These are phyloP conservation scores for Mycena rosella DNA, from an alignment of 768 basidiomycete genomes.

Conservation along the genomic window DNA sequence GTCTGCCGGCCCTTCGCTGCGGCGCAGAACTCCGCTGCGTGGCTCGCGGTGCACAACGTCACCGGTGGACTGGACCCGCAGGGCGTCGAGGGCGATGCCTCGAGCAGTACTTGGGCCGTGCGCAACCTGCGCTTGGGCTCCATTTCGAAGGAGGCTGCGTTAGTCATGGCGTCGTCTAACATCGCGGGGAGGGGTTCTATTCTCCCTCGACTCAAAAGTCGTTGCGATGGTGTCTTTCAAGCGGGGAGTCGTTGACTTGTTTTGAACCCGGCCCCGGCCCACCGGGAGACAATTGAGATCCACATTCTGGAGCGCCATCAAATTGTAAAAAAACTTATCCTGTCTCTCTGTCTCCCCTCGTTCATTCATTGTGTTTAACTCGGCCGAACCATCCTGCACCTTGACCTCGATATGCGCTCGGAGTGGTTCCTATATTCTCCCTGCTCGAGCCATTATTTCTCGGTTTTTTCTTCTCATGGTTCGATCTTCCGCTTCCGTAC, in stretches of 20 bases:
- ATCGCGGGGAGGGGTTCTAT: constrained; percentile 50
- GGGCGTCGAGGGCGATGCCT: not conserved
- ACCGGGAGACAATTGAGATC: too few species aligned
- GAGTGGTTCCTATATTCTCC: too few species aligned
- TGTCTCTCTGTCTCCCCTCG: too few species aligned
- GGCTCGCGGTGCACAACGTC: constrained; percentile 73
- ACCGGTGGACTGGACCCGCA: constrained; percentile 70
- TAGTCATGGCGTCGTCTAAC: constrained; percentile 57
- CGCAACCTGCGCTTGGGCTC: constrained; percentile 72
- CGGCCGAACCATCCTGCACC: too few species aligned
- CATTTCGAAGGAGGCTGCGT: constrained; percentile 49
- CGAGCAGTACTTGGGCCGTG: constrained; percentile 59
- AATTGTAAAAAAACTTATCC: too few species aligned
- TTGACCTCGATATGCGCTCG: too few species aligned
- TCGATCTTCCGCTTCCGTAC: too few species aligned
- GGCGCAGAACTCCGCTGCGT: constrained; percentile 65
- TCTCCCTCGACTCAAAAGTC: constrained; percentile 57
- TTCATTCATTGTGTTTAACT: too few species aligned
- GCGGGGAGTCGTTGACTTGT: constrained; percentile 41
- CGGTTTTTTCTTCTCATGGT: too few species aligned
- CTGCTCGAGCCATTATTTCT: too few species aligned
- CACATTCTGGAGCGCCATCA: too few species aligned
- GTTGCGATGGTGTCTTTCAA: constrained; percentile 52
- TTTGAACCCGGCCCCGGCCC: too few species aligned
- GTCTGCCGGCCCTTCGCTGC: constrained; percentile 58